Evolutionary conservation across 2,329 filamentous ascomycete genomes (phyloP).

Genomic region (Cladophialophora exuberans): DNA sequence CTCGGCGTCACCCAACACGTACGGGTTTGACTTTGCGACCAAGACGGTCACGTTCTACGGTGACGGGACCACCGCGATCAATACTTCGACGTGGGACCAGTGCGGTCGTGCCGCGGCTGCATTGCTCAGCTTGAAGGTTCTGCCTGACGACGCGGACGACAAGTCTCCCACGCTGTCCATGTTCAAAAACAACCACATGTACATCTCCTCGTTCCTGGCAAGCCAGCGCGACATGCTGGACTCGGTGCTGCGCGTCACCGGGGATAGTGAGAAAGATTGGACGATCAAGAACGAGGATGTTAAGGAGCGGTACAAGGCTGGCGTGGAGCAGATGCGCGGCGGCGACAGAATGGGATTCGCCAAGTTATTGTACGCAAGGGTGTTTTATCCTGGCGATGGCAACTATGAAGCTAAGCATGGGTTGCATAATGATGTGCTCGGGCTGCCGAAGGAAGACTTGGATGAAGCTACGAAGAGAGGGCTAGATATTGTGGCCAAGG

Average conservation of each 20-base stretch:
- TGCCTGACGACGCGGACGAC: constrained; percentile 45
- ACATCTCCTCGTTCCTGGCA: constrained; percentile 60
- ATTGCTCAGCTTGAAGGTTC: constrained; percentile 51
- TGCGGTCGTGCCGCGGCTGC: constrained; percentile 57
- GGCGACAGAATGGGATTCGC: constrained; percentile 45
- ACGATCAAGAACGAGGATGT: constrained; percentile 54
- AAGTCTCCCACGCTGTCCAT: constrained; percentile 43
- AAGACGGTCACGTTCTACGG: constrained; percentile 54
- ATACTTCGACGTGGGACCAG: constrained; percentile 63
- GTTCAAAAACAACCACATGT: constrained; percentile 56
- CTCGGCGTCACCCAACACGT: constrained; percentile 40
- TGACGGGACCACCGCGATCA: constrained; percentile 60
- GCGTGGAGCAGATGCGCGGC: constrained; percentile 48
- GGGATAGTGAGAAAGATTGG: constrained; percentile 64
- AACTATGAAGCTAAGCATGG: constrained; percentile 35
- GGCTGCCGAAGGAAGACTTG: constrained; percentile 34
- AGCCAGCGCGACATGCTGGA: constrained; percentile 69
- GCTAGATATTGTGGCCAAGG: constrained; percentile 12
- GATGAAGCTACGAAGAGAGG: constrained; percentile 46
- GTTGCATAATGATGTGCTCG: constrained; percentile 30
- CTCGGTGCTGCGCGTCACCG: constrained; percentile 61
- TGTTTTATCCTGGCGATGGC: constrained; percentile 53
- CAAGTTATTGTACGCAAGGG: constrained; percentile 58
- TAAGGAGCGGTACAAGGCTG: constrained; percentile 53
- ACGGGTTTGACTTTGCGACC: constrained; percentile 56